Conservation (phyloP, 805 yeast species). For the Pachysolen tannophilus region DNA sequence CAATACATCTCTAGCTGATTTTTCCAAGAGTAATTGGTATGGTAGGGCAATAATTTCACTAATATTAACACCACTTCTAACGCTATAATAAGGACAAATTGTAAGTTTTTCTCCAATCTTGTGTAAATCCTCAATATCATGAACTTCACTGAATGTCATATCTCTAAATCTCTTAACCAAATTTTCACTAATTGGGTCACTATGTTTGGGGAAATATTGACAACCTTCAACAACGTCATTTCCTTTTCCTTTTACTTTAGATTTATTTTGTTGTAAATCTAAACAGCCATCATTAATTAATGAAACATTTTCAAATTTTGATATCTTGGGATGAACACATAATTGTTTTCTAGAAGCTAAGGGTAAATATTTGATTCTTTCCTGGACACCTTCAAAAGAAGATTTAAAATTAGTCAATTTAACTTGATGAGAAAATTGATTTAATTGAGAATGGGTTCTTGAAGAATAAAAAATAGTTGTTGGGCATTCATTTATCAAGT, state of each 20-base stretch:
- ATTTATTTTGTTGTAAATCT: conserved; percentile 47
- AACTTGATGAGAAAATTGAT: conserved; percentile 73
- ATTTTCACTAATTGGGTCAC: conserved; percentile 22
- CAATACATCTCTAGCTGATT: conserved; percentile 48
- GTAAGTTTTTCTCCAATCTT: conserved; percentile 45
- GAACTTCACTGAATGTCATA: conserved; percentile 43
- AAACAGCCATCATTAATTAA: conserved; percentile 75
- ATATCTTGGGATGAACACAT: conserved; percentile 65
- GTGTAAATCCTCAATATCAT: conserved; percentile 76
- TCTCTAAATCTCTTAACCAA: conserved; percentile 41
- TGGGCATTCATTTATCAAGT: conserved; percentile 22
- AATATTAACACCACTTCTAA: conserved; percentile 43
- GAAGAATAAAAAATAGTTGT: conserved; percentile 64
- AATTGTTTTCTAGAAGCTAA: conserved; percentile 80
- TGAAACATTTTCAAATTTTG: conserved; percentile 35
- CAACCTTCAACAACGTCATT: conserved; percentile 27
- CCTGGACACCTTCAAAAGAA: conserved; percentile 36
- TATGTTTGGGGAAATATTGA: conserved; percentile 28
- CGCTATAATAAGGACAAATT: conserved; percentile 79
- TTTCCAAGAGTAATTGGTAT: conserved; percentile 67
- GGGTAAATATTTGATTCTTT: conserved; percentile 60
- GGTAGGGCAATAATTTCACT: conserved; percentile 82
- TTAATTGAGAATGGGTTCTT: conserved; percentile 84
- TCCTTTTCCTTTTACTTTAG: conserved; percentile 8
- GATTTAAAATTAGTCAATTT: conserved; percentile 56